Evolutionary conservation across 176 grass and related monocot genomes (phyloP).

Genomic region (Tillandsia fasciculata): DNA sequence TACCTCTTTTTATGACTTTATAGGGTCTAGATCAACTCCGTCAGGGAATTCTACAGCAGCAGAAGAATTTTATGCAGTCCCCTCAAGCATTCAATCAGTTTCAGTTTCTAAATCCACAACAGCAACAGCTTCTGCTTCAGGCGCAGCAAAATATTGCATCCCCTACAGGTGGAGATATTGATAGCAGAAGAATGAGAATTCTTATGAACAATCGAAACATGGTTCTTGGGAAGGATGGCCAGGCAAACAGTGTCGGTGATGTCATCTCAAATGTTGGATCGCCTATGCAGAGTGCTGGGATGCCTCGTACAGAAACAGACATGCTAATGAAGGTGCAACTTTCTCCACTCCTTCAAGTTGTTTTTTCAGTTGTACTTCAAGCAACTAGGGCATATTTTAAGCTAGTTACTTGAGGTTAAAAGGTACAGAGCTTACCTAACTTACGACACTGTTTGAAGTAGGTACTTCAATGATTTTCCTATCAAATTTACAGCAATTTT

Average conservation of each 20-base stretch:
- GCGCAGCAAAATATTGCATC: slow-evolving; percentile 69
- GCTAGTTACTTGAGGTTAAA: neutral
- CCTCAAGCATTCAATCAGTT: slow-evolving; percentile 61
- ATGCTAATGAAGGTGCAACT: slow-evolving; percentile 60
- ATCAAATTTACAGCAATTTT: no score
- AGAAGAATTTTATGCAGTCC: slow-evolving; percentile 62
- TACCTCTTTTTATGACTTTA: slow-evolving; percentile 10
- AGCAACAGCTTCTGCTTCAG: slow-evolving; percentile 66
- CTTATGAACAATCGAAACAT: slow-evolving; percentile 66
- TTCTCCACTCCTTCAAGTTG: slow-evolving; percentile 13
- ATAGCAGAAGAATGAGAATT: slow-evolving; percentile 69
- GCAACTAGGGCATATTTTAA: no score
- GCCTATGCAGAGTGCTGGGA: slow-evolving; percentile 55
- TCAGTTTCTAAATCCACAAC: slow-evolving; percentile 56
- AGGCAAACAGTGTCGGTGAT: slow-evolving; percentile 51
- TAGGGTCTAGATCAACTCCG: slow-evolving; percentile 70
- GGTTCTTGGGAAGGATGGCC: slow-evolving; percentile 55
- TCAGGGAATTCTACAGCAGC: slow-evolving; percentile 50
- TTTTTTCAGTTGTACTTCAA: slow-evolving; percentile 11
- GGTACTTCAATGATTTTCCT: no score
- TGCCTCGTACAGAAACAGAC: slow-evolving; percentile 40
- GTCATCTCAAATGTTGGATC: slow-evolving; percentile 63
- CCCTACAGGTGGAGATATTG: slow-evolving; percentile 64
- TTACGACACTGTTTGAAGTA: no score
- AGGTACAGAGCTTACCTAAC: no score